Base-by-base conservation (phyloP, 176 grass and related monocot species). In the Carex kokanica region DNA sequence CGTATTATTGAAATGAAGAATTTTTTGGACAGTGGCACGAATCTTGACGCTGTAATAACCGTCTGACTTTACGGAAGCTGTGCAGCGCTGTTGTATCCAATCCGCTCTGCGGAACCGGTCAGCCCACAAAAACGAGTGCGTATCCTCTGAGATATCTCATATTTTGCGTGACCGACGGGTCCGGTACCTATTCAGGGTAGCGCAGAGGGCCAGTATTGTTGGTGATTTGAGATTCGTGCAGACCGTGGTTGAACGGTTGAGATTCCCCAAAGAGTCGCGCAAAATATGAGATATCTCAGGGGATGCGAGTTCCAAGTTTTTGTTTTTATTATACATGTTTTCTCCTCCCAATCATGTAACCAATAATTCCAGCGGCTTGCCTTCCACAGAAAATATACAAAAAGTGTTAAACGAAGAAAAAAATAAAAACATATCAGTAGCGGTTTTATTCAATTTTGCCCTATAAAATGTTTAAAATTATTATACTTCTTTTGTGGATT, bases 321-420 rank as follows among this genome's bases (percentile, higher is more conserved):
- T 74, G 12, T 6, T 74, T 25, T 74, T 52, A 25, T 74, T 27
- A 52, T 52, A 51, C 14, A 12, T 74, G 21, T 74, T 45, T 14
- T 74, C 18, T 51, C 24, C 49, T 60, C 16, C 66, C 66, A 87
- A 87, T 87, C 66, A 87, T 87, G 80, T 58, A 60, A 40, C 40
- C 64, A 65, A 75, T 23, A 83, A 83, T 64, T 75, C 38, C 64
- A 83, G 53, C 4, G 32, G 53, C 12, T 79, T 66, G 60, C 23
- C 70, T 80, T 60, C 43, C 72, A 67, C 60, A 74, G 58, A 77
- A 81, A 81, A 24, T 54, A 78, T 20, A 20, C 45, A 29, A 20
- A 52, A 54, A 78, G 34, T 79, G 15, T 2, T 31, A 55, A 54
- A 55, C 49, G 8, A 77, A 21, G 2, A 21, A 54, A 54, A 52